Base-by-base conservation (phyloP, 257 asterid species). In the Ligustrum vulgare region DNA sequence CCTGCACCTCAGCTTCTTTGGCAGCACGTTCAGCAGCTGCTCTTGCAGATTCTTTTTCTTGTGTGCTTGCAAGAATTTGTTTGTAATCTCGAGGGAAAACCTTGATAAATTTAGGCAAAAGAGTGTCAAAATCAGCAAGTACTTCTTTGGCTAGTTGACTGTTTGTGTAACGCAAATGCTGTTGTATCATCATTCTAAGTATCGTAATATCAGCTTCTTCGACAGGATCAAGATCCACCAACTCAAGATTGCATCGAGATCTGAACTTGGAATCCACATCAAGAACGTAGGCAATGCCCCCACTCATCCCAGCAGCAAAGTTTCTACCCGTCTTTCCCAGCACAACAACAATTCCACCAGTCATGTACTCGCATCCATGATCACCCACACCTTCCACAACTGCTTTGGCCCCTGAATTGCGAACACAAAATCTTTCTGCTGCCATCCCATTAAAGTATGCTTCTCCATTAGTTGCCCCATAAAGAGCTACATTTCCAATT, bases 241-340 rank as follows among this genome's bases (percentile, higher is more conserved):
- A 83, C 87, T 95, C 99, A 72, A 78, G 7, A 70, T 95, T 95
- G 91, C 99, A 95, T 72, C 85, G 92, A 18, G 96, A 88, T 67
- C 67, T 81, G 78, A 95, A 95, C 67, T 76, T 84, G 35, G 94
- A 90, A 71, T 87, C 94, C 72, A 78, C 80, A 80, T 95, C 98
- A 60, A 95, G 94, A 75, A 95, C 93, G 66, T 87, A 95, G 20
- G 99, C 97, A 76, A 91, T 31, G 35, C 99, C 99, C 41, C 99
- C 99, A 76, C 99, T 95, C 99, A 95, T 95, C 36, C 99, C 99
- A 74, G 98, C 99, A 66, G 98, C 98, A 84, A 95, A 95, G 82
- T 95, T 95, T 79, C 98, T 86, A 37, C 99, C 99, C 3, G 97
- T 90, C 84, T 86, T 89, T 66, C 99, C 99, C 37, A 95, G 88